Evolutionary conservation across 2,329 filamentous ascomycete genomes (phyloP), one percentile per base, ranked within the genome.

Genomic region (Penicillium crustosum): DNA sequence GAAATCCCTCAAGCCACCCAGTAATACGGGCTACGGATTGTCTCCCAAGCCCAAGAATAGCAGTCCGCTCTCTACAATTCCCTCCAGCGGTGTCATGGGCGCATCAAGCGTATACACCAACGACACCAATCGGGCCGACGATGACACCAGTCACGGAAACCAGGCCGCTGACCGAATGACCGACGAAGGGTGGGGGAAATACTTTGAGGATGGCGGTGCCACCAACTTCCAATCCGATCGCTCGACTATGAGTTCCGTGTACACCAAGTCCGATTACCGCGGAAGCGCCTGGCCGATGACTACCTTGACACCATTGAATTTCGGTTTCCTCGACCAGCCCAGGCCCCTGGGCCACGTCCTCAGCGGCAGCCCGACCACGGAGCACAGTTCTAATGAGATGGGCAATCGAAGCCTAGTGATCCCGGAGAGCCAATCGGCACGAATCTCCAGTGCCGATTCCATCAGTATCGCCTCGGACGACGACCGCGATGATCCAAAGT

Each of bases 121-220:
- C 12, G 60, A 61, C 17, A 52, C 58, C 5, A 67, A 68, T 21
- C 68, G 63, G 44, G 64, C 64, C 6, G 57, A 58, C 33, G 61
- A 59, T 21, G 23, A 41, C 13, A 53, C 58, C 25, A 29, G 59
- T 13, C 57, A 61, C 31, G 62, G 52, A 9, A 60, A 62, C 51
- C 61, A 64, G 33, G 59, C 72, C 17, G 72, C 73, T 5, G 74
- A 79, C 56, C 73, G 78, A 39, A 72, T 70, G 35, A 79, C 78
- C 1, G 74, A 80, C 47, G 78, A 79, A 63, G 78, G 78, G 43
- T 81, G 79, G 79, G 73, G 75, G 59, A 78, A 76, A 53, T 81
- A 81, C 65, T 81, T 81, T 65, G 70, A 78, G 49, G 70, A 75
- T 47, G 73, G 75, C 35, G 69, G 51, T 47, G 55, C 67, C 13